phyloP scores from a whole-genome alignment of 345 rosid species.

The Hypericum perforatum region DNA sequence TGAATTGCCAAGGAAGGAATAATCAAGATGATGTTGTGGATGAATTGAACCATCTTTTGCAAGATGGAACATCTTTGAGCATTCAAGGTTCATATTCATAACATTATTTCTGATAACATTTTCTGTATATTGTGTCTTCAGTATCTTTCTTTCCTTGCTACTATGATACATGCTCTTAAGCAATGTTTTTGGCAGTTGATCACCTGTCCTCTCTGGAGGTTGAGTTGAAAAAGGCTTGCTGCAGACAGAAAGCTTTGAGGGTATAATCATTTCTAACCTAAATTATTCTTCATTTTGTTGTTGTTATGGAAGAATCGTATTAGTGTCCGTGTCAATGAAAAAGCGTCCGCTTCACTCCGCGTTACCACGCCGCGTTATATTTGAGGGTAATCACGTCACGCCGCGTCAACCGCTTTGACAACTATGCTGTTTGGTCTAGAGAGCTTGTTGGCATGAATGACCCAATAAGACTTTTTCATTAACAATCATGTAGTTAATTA shows the following conservation, averaged over 20 bases:
- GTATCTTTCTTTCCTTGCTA: constrained; percentile 6
- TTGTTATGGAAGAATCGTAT: no score
- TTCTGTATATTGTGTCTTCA: constrained; percentile 2
- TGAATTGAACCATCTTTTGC: constrained; percentile 51
- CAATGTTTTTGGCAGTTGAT: constrained; percentile 40
- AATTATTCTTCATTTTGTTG: background rate
- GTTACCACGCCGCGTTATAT: no score
- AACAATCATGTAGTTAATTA: no score
- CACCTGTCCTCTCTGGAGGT: constrained; percentile 54
- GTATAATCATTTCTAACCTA: constrained; percentile 22
- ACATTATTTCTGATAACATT: constrained; percentile 3
- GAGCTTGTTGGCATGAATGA: no score
- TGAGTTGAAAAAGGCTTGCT: constrained; percentile 79
- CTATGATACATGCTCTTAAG: constrained; percentile 4
- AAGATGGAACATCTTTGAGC: constrained; percentile 57
- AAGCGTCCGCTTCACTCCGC: no score
- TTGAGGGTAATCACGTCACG: no score
- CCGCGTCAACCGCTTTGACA: no score
- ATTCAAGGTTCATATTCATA: constrained; percentile 51
- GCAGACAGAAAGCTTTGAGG: constrained; percentile 65
- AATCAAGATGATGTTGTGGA: constrained; percentile 52
- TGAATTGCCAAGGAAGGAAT: constrained; percentile 36
- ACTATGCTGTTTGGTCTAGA: no score
- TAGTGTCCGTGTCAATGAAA: no score
- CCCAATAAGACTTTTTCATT: no score